Percentiles rank a stretch among this genome's conserved stretches.
phyloP scores from a whole-genome alignment of 768 basidiomycete genomes.

The Russula dissimulans region DNA sequence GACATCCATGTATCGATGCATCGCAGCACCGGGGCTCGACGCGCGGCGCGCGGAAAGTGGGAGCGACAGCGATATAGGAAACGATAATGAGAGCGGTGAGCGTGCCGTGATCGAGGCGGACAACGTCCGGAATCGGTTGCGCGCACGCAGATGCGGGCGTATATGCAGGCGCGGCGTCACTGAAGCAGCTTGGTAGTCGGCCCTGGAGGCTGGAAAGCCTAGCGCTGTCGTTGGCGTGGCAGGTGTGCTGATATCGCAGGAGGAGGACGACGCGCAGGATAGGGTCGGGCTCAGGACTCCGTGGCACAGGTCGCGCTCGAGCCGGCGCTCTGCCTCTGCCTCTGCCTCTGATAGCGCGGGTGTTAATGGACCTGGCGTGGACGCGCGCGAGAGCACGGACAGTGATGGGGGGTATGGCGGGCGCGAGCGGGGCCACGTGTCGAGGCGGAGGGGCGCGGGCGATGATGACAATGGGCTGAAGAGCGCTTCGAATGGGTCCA shows the following conservation, averaged over 20 bases:
- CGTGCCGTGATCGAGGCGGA: conserved; percentile 6
- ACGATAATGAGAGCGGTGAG: conserved; percentile 9
- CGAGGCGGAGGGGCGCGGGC: background rate
- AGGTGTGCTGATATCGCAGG: background rate
- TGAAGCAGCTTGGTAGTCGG: background rate
- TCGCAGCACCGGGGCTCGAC: background rate
- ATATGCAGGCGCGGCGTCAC: background rate
- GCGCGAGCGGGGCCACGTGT: background rate
- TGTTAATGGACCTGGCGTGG: background rate
- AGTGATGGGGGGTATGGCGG: background rate
- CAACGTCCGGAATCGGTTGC: conserved; percentile 2
- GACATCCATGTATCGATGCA: background rate
- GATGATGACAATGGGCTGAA: background rate
- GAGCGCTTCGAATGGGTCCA: background rate
- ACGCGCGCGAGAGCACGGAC: background rate
- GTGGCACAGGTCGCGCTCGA: background rate
- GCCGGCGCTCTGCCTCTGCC: background rate
- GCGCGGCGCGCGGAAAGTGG: background rate
- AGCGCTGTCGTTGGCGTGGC: background rate
- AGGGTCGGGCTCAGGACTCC: conserved; percentile 1
- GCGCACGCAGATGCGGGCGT: background rate
- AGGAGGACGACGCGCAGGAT: background rate
- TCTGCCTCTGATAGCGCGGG: background rate
- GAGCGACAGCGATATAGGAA: conserved; percentile 3
- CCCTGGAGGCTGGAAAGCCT: background rate